These are phyloP conservation scores for Pyrenophora teres DNA, from an alignment of 2,329 filamentous ascomycete species.

Conservation along the genomic window DNA sequence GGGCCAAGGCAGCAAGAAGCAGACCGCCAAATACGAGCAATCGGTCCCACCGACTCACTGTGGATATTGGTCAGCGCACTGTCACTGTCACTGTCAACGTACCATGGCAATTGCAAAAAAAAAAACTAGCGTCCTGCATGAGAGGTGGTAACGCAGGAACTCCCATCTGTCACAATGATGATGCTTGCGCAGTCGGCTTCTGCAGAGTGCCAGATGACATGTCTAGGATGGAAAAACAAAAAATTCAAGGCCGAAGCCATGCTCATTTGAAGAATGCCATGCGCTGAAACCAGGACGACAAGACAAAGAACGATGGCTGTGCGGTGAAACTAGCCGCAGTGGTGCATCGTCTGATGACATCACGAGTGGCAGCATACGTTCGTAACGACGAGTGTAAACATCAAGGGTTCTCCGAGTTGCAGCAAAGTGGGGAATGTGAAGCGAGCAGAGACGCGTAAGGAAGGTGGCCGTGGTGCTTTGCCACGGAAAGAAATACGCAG, in stretches of 20 bases:
- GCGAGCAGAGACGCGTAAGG: constrained; percentile 14
- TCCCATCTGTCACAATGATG: constrained; percentile 42
- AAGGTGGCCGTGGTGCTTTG: constrained; percentile 15
- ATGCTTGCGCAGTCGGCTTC: constrained; percentile 31
- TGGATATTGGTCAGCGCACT: constrained; percentile 39
- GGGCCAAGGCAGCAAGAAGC: constrained; percentile 64
- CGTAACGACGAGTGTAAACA: neutral
- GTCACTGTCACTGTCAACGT: constrained; percentile 30
- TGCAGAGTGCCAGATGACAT: constrained; percentile 36
- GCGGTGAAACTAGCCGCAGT: constrained; percentile 34
- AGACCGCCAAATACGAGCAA: constrained; percentile 77
- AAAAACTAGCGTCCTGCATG: constrained; percentile 44
- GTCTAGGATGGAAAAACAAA: constrained; percentile 11
- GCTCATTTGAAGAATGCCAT: constrained; percentile 30
- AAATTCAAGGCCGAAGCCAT: constrained; percentile 15
- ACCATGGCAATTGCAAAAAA: constrained; percentile 33
- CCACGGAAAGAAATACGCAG: constrained; percentile 43
- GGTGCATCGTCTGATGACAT: constrained; percentile 30
- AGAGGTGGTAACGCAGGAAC: constrained; percentile 50
- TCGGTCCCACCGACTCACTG: constrained; percentile 97
- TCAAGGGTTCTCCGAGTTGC: constrained; percentile 16
- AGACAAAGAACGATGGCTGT: constrained; percentile 21
- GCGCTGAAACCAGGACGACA: constrained; percentile 12
- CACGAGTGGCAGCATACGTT: constrained; percentile 30
- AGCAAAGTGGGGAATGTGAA: constrained; percentile 16